Evolutionary conservation across 371 early-diverging fungal species (phyloP).

Genomic region (Chytridiales sp.): DNA sequence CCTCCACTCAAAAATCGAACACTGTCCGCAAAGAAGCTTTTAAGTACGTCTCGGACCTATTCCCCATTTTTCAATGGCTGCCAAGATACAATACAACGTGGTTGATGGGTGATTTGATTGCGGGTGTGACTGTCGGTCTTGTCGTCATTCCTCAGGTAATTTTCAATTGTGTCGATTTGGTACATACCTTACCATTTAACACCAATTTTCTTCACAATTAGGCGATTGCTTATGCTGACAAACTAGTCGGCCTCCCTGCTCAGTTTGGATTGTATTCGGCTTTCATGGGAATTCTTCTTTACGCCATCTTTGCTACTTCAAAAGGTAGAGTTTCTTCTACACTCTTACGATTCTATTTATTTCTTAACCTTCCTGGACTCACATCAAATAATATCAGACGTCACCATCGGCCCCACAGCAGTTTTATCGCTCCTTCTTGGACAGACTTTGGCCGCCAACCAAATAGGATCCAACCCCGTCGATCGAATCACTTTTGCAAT

Average conservation of each 20-base stretch:
- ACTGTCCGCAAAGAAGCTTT: background rate
- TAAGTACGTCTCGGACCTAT: constrained; percentile 29
- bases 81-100: constrained; percentile 71
- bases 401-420: constrained; percentile 85
- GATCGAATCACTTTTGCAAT: constrained; percentile 56
- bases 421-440: constrained; percentile 76
- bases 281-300: constrained; percentile 73
- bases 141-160: constrained; percentile 76
- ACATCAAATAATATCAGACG: constrained; percentile 53
- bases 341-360: no score
- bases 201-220: background rate
- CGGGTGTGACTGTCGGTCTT: constrained; percentile 82
- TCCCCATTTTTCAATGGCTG: constrained; percentile 72
- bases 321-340: constrained; percentile 52
- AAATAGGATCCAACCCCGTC: constrained; percentile 33
- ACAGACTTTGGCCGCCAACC: constrained; percentile 57
- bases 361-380: background rate
- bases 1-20: no score
- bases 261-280: constrained; percentile 86
- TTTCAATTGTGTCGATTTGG: background rate
- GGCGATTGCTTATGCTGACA: constrained; percentile 52
- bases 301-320: constrained; percentile 78
- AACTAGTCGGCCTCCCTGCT: constrained; percentile 77
- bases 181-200: background rate
- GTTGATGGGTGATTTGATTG: constrained; percentile 79